Evolutionary conservation across 2,329 filamentous ascomycete genomes (phyloP), one percentile per base, ranked within the genome.

Genomic region (Aureobasidium musti): DNA sequence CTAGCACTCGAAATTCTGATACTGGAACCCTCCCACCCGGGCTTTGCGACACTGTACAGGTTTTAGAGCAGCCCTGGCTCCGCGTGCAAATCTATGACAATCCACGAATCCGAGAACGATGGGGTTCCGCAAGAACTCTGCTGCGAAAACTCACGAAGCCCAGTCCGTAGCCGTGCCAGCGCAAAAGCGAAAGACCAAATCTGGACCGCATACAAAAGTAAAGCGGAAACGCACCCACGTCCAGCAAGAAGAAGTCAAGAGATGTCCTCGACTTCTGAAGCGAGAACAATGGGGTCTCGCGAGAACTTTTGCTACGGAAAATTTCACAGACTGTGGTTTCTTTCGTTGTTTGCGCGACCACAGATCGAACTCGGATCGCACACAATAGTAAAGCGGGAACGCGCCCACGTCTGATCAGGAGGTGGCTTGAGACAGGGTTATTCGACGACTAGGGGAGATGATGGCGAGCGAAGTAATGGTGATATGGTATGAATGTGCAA

Each of bases 41-140:
- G 59, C 59, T 63, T 63, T 47, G 33, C 30, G 26, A 63, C 2
- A 41, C 7, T 2, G 41, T 41, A 41, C 1, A 23, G 43, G 2
- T 11, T 17, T 63, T 30, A 50, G 59, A 63, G 59, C 17, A 63
- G 45, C 59, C 59, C 59, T 63, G 59, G 52, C 59, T 63, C 45
- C 21, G 28, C 17, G 8, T n/a, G 39, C 21, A 43, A 3, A 21
- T 19, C 17, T n/a, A 19, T 7, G 21, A 43, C 2, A 21, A 43
- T 21, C 5, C 39, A 43, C 47, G 26, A 30, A 19, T 4, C 21
- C 11, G 35, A 56, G 1, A 14, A 39, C 17, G 14, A 57, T 41
- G 23, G 13, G 35, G 53, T 57, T 41, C 35, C 53, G 53, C 53
- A 19, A 57, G 53, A 41, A 57, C 35, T 57, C 21, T 26, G 53